Evolutionary conservation across 331 rosid genomes (phyloP).

Genomic region (Ulmus americana): DNA sequence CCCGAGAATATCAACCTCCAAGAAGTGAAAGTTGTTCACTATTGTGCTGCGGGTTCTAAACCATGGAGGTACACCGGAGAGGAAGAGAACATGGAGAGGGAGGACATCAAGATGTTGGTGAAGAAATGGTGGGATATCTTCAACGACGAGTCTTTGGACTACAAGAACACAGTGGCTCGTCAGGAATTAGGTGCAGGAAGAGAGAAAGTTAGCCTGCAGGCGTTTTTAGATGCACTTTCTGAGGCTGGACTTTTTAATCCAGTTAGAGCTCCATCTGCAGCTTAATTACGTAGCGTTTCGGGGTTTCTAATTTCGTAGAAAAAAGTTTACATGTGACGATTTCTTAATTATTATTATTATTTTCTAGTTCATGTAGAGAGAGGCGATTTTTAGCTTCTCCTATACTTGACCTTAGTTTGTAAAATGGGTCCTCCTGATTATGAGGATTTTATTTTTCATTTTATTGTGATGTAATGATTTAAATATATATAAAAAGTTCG

Average conservation of each 20-base stretch:
- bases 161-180: constrained; percentile 15
- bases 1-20: constrained; percentile 64
- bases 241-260: constrained; percentile 33
- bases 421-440: no score
- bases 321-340: no score
- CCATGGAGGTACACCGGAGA: constrained; percentile 86
- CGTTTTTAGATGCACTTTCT: constrained; percentile 33
- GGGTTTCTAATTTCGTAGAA: no score
- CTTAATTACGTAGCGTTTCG: constrained; percentile 24
- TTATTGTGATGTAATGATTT: no score
- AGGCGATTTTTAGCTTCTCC: no score
- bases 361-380: not conserved
- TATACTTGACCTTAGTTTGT: no score
- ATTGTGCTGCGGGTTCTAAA: constrained; percentile 87
- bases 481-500: no score
- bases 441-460: no score
- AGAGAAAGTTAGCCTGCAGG: not conserved
- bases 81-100: constrained; percentile 75
- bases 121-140: constrained; percentile 83
- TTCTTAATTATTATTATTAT: not conserved
- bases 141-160: constrained; percentile 63
- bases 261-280: constrained; percentile 60
- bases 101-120: constrained; percentile 67
- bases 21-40: constrained; percentile 73
- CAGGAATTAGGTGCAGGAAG: not conserved